Evolutionary conservation across 805 yeast species (phyloP).

Genomic region (Wickerhamiella brachini): DNA sequence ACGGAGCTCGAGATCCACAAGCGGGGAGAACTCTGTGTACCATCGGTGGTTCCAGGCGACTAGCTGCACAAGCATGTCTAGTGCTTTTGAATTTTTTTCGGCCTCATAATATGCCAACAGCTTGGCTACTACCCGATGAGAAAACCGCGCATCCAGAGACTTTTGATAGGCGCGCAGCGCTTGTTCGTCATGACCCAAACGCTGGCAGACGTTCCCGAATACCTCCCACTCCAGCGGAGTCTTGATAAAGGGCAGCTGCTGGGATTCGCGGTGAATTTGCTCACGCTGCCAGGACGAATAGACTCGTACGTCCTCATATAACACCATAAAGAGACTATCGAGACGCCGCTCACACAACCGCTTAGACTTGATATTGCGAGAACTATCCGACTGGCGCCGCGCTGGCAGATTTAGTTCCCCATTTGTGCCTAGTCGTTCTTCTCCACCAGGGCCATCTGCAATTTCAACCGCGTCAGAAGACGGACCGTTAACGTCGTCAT

Average conservation of each 20-base stretch:
- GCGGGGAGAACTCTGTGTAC: conserved; percentile 83
- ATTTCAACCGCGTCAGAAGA: not conserved
- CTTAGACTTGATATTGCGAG: conserved; percentile 27
- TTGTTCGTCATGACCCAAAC: conserved; percentile 71
- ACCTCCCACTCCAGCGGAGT: conserved; percentile 85
- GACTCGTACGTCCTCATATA: conserved; percentile 53
- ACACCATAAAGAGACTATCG: conserved; percentile 54
- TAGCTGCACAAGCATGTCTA: conserved; percentile 59
- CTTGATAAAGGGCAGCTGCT: conserved; percentile 64
- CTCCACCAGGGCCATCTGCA: not conserved
- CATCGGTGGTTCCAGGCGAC: conserved; percentile 98
- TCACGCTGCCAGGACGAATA: conserved; percentile 94
- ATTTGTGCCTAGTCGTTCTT: not conserved
- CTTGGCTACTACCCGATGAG: conserved; percentile 65
- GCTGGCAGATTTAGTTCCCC: not conserved
- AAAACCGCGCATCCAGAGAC: conserved; percentile 61
- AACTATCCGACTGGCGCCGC: not conserved
- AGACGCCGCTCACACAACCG: conserved; percentile 67
- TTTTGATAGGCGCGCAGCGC: conserved; percentile 72
- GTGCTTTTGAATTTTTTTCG: conserved; percentile 29
- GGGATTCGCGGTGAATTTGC: conserved; percentile 74
- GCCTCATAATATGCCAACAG: conserved; percentile 45
- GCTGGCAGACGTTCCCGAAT: conserved; percentile 69
- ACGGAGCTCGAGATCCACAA: conserved; percentile 41
- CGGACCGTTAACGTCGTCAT: not conserved